Base-by-base conservation (phyloP, 228 moss, liverwort and hornwort genomes). In the Sphagnum magellanicum region DNA sequence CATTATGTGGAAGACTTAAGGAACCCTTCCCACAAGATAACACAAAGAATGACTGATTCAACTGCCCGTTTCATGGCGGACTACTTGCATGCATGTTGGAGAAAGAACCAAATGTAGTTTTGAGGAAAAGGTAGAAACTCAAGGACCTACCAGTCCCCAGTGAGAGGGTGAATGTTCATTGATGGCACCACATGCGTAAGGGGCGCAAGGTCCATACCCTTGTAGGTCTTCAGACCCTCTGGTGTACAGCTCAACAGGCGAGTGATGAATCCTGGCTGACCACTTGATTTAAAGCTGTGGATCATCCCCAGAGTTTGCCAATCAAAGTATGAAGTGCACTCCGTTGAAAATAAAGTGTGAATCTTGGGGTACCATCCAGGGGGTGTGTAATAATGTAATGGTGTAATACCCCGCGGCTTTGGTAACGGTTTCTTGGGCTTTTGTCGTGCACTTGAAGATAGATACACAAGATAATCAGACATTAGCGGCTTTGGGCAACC, bases 261-360 rank as follows among this genome's bases (percentile, higher is more conserved):
- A 67, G 97, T 91, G 67, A 98, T 91, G 53, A 81, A 85, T 59
- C 97, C 97, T 69, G 97, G 93, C 73, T 98, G 97, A 59, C 90
- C 88, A 70, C 93, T 93, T 69, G 85, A 70, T 6, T 84, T 77
- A 71, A 93, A 93, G 81, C 93, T 98, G 65, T 98, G 87, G 76
- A 91, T 80, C 48, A 98, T 78, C 52, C 93, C 97, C 73, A 98
- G 81, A 49, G 93, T 98, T 70, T 98, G 97, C 97, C 97, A 98
- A 72, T 98, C 97, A 65, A 98, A 98, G 71, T 89, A 98, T 6
- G 87, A 77, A 66, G 74, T 81, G 70, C 97, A 98, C 74, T 98
- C 97, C 4, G 85, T 79, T 59, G 97, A 98, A 75, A 98, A 98
- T 5, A 98, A 74, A 0, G 97, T 98, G 68, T 98, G 97, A 48